Conservation (phyloP, 495 filamentous ascomycete species). For the Terfezia claveryi region DNA sequence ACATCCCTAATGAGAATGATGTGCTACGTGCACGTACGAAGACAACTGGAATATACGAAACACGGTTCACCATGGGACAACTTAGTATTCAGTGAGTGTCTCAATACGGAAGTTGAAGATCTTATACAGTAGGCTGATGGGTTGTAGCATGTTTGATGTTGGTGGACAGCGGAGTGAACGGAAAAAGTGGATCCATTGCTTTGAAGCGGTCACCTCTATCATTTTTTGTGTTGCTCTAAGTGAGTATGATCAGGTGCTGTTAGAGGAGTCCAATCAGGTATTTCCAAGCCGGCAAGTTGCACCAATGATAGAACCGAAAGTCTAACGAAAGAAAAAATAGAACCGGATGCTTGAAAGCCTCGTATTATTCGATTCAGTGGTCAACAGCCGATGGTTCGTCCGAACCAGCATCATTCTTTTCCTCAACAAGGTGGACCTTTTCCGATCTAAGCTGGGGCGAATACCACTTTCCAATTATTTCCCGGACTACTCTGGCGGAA, state of each 20-base stretch:
- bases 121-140: constrained; percentile 7
- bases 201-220: constrained; percentile 99
- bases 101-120: constrained; percentile 2
- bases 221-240: constrained; percentile 97
- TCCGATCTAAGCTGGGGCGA: constrained; percentile 76
- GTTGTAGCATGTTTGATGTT: constrained; percentile 86
- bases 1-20: constrained; percentile 78
- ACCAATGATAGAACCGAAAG: constrained; percentile 7
- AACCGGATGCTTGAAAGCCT: constrained; percentile 99
- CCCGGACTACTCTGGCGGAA: constrained; percentile 90
- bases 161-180: constrained; percentile 90
- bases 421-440: constrained; percentile 95
- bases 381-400: constrained; percentile 98
- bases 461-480: constrained; percentile 86
- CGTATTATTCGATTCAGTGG: constrained; percentile 94
- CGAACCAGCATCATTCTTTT: constrained; percentile 95
- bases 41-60: constrained; percentile 99
- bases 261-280: constrained; percentile 95
- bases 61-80: constrained; percentile 90
- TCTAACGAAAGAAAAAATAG: constrained; percentile 23
- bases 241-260: constrained; percentile 91
- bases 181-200: constrained; percentile 99
- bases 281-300: constrained; percentile 3
- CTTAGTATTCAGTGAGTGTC: constrained; percentile 77
- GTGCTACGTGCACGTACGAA: constrained; percentile 90